Evolutionary conservation across 495 filamentous ascomycete genomes (phyloP), one percentile per base, ranked within the genome.

Genomic region (Rhypophila decipiens): DNA sequence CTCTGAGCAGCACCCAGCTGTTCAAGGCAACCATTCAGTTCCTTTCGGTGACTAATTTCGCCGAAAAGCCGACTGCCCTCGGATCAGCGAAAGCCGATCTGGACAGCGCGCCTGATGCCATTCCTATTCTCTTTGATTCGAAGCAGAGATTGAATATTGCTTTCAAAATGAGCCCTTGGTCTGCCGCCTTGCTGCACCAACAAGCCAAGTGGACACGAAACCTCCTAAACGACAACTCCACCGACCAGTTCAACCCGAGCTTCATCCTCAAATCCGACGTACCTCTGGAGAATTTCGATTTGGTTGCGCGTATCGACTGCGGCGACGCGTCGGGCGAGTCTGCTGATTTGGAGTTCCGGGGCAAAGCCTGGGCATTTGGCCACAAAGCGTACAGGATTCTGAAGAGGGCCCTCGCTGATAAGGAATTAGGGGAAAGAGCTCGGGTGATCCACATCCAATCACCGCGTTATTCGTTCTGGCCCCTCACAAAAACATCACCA

Each of bases 21-120:
- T 96, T 98, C 73, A 97, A 95, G 61, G 90, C 85, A 1, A 82
- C 81, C 4, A 58, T 98, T 36, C 89, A 96, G 63, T 95, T 88
- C 58, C 66, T 98, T 15, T 78, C 87, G 8, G 72, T 75, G 5
- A 82, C 73, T 21, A 81, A 95, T 58, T 61, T 97, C 24, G 62
- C 66, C 19, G 78, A 72, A 33, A 80, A 79, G 31, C 82, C 87
- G 2, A 65, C 85, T 23, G 43, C 82, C 9, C 73, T 88, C 24
- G 69, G 70, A 4, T n/a, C 52, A 19, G 56, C 46, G 5, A 41
- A 39, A 2, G 3, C 44, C 21, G 60, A 68, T 35, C 8, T 55
- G n/a, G 73, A 70, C 12, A 56, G 50, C 8, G 47, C 62, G 8
- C 51, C 54, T 29, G 58, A 74, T 47, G 49, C 52, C 50, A 50